Evolutionary conservation across 176 grass and related monocot species (phyloP), one percentile per base, ranked within the genome.

Genomic region (Neostapfia colusana): DNA sequence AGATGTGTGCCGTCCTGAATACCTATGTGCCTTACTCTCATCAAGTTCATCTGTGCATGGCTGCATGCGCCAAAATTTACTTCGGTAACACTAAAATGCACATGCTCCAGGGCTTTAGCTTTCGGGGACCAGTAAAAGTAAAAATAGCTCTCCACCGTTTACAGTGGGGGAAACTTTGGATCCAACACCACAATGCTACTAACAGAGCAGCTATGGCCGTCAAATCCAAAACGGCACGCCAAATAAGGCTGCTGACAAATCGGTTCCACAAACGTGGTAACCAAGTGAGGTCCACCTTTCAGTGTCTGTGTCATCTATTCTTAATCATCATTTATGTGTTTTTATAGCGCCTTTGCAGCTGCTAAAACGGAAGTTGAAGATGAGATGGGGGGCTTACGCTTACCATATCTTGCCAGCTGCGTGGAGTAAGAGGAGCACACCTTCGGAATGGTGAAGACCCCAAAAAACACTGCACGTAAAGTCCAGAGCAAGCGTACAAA

Each of bases 391-490:
- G 65, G 65, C 11, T 81, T 81, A 27, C 46, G 74, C 83, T 85
- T 80, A 95, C 96, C 96, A 63, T 92, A 95, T 85, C 88, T 88
- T 65, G 89, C 89, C 68, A 95, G 63, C 82, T 99, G 96, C 64
- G 81, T 83, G 53, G 96, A 95, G 77, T 95, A 99, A 72, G 96
- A 88, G 28, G 87, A 92, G 87, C 89, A 99, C 23, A 95, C 84
- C 85, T 93, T 99, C 12, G 96, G 96, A 58, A 95, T 73, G 60
- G 89, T 95, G 89, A 95, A 99, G 81, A 92, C 64, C 59, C 96
- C 92, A 87, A 95, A 99, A 71, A 99, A 99, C 42, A 78, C 96
- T 99, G 85, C 87, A 87, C 55, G 56, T 63, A 77, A 46, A 73
- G 16, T 44, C 64, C 64, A 75, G 76, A 70, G 27, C 43, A 69